phyloP scores from a whole-genome alignment of 2,329 filamentous ascomycete species.

The Claviceps fusiformis region DNA sequence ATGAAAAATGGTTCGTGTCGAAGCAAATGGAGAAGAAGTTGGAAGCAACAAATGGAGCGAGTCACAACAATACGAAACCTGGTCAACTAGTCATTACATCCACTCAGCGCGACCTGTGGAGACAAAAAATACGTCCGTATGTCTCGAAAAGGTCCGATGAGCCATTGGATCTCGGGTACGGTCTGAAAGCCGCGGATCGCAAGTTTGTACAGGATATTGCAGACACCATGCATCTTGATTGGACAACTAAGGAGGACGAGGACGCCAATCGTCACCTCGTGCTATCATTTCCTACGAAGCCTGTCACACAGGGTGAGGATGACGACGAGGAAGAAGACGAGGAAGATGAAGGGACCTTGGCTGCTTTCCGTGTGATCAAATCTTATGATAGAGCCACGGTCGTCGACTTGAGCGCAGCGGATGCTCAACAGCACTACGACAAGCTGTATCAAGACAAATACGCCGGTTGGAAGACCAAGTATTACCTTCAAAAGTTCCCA shows the following conservation, averaged over 20 bases:
- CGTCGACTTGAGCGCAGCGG: constrained; percentile 63
- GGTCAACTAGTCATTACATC: constrained; percentile 60
- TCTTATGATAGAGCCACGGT: constrained; percentile 85
- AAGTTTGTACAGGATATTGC: constrained; percentile 88
- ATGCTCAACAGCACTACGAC: constrained; percentile 66
- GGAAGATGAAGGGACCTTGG: constrained; percentile 61
- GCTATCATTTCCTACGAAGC: constrained; percentile 30
- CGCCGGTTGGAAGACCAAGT: constrained; percentile 81
- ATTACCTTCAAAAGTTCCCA: constrained; percentile 79
- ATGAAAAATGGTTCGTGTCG: constrained; percentile 82
- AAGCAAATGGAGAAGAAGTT: constrained; percentile 61
- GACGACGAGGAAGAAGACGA: constrained; percentile 23
- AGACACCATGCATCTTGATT: constrained; percentile 41
- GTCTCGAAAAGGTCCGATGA: constrained; percentile 53
- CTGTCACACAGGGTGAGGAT: constrained; percentile 44
- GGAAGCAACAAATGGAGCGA: constrained; percentile 41
- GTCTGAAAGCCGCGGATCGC: constrained; percentile 69
- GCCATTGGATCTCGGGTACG: constrained; percentile 59
- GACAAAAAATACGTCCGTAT: constrained; percentile 66
- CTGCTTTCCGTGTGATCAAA: constrained; percentile 72
- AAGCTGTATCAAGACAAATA: constrained; percentile 86
- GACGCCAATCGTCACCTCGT: constrained; percentile 40
- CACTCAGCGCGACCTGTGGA: constrained; percentile 70
- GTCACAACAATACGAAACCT: constrained; percentile 39
- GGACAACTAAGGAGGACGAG: constrained; percentile 44